A percentile compares a stretch with the other conserved stretches of the same genome.
phyloP scores from a whole-genome alignment of 2,329 filamentous ascomycete species.

The Calonectria leucothoes region DNA sequence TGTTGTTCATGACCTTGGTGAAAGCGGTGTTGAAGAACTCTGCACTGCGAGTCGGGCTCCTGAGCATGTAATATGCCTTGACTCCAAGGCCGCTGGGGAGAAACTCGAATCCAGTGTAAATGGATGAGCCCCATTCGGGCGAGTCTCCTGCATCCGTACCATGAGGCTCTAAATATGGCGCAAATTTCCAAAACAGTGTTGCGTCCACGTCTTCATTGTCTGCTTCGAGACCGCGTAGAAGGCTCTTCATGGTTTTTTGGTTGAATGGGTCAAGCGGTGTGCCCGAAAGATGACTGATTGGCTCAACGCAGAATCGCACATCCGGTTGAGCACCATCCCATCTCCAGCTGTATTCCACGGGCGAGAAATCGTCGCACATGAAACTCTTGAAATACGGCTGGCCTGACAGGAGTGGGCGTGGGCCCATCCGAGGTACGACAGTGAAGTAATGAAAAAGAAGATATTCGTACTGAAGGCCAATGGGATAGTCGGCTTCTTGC shows the following conservation, averaged over 20 bases:
- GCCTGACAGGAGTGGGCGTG: neutral
- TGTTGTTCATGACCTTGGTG: neutral
- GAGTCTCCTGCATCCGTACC: neutral
- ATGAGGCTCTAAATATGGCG: neutral
- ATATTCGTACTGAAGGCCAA: neutral
- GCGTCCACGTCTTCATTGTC: neutral
- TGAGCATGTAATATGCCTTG: neutral
- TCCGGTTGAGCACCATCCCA: neutral
- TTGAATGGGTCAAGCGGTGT: neutral
- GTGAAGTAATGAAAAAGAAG: neutral
- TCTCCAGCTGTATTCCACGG: neutral
- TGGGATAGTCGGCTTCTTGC: neutral
- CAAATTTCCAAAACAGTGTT: neutral
- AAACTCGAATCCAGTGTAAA: neutral
- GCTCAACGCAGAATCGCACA: neutral
- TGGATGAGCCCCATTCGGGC: neutral
- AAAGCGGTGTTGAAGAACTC: neutral
- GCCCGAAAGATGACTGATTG: neutral
- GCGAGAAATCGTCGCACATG: neutral
- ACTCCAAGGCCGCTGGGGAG: neutral
- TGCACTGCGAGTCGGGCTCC: neutral
- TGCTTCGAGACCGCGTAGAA: neutral
- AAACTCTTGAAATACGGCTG: neutral
- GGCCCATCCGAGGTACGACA: neutral
- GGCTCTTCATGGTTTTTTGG: neutral